phyloP scores from a whole-genome alignment of 139 green algal species.

The Asterochloris erici region DNA sequence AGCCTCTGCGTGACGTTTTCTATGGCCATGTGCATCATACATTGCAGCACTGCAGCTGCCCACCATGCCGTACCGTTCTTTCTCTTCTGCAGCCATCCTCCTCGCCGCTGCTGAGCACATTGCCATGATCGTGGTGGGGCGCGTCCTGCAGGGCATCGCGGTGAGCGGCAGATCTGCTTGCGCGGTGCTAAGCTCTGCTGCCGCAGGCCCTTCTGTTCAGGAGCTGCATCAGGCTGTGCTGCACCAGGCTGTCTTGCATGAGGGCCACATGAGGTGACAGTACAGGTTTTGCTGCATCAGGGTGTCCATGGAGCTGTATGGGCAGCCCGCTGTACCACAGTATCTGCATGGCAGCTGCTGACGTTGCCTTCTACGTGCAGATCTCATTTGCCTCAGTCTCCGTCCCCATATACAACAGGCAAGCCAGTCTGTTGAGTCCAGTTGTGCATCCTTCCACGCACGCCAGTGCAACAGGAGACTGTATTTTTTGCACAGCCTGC shows the following conservation, averaged over 20 bases:
- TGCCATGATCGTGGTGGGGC: slow-evolving; percentile 52
- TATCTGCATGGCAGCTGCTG: background rate
- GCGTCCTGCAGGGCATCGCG: slow-evolving; percentile 53
- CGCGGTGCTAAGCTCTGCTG: too few species aligned
- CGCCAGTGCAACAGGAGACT: background rate
- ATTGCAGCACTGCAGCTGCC: background rate
- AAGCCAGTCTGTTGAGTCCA: background rate
- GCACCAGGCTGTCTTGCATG: too few species aligned
- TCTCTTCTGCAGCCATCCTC: slow-evolving; percentile 33
- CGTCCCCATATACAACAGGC: slow-evolving; percentile 24
- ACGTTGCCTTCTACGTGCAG: background rate
- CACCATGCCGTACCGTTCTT: background rate
- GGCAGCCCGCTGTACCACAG: too few species aligned
- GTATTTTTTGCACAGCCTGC: too few species aligned
- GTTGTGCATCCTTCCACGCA: background rate
- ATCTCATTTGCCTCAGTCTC: slow-evolving; percentile 41
- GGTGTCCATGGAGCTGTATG: too few species aligned
- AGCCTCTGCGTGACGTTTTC: too few species aligned
- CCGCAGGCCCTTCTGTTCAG: too few species aligned
- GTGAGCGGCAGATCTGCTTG: slow-evolving; percentile 27
- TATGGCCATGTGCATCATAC: too few species aligned
- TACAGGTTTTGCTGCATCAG: too few species aligned
- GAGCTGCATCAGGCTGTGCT: too few species aligned
- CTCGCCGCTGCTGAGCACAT: slow-evolving; percentile 38
- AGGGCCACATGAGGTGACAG: too few species aligned